Percentiles rank a stretch among this genome's conserved stretches.
These are phyloP conservation scores for Fraxinus floribunda DNA, from an alignment of 305 asterid genomes.

Conservation along the genomic window DNA sequence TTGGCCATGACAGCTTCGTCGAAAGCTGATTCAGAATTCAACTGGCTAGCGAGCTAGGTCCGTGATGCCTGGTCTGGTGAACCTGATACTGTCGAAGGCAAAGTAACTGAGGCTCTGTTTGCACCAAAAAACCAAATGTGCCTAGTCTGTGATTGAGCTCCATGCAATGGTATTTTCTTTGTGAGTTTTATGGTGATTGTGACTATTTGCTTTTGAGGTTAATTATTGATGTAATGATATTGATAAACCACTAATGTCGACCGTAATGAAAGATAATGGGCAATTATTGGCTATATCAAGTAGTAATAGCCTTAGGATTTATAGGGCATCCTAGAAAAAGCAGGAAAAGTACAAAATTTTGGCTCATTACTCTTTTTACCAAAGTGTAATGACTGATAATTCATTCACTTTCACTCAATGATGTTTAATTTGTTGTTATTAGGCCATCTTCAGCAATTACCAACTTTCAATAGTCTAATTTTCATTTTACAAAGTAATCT, in stretches of 20 bases:
- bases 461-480: background rate
- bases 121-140: background rate
- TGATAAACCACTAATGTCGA: background rate
- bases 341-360: background rate
- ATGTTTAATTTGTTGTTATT: background rate
- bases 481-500: background rate
- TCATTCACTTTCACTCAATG: background rate
- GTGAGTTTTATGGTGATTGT: background rate
- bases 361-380: background rate
- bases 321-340: background rate
- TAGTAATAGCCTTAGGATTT: background rate
- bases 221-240: background rate
- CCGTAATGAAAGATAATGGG: background rate
- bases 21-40: background rate
- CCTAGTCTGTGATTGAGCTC: background rate
- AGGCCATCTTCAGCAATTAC: background rate
- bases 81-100: background rate
- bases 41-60: background rate
- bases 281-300: conserved; percentile 2
- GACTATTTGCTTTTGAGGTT: background rate
- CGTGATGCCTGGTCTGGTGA: background rate
- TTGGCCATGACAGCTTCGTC: background rate
- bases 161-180: background rate
- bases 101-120: background rate
- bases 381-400: background rate